Evolutionary conservation across 140 eudicot genomes (phyloP).

Genomic region (Ambrosia hybrid): DNA sequence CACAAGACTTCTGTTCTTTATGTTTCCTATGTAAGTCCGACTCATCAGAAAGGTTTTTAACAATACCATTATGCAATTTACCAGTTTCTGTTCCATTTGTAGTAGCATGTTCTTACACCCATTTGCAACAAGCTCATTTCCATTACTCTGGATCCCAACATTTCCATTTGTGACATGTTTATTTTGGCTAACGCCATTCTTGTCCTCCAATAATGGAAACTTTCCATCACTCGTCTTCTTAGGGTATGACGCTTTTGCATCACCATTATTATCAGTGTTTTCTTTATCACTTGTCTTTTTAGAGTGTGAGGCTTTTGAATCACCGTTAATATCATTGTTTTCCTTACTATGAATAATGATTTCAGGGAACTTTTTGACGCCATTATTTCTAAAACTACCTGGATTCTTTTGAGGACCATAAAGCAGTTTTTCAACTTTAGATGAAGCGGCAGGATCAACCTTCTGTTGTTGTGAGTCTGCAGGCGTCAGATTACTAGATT

Average conservation of each 20-base stretch:
- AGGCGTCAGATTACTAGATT: conserved; percentile 32
- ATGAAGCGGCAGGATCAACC: conserved; percentile 28
- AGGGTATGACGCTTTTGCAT: no score
- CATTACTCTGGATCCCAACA: conserved; percentile 22
- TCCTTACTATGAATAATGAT: conserved; percentile 47
- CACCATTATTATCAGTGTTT: no score
- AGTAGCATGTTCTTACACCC: conserved; percentile 34
- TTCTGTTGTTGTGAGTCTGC: conserved; percentile 33
- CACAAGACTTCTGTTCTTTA: conserved; percentile 36
- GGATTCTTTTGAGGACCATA: conserved; percentile 36
- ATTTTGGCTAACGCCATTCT: conserved; percentile 28
- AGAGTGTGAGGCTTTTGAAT: conserved; percentile 22
- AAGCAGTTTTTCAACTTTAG: conserved; percentile 40
- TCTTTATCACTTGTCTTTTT: conserved; percentile 40
- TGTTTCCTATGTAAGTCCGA: conserved; percentile 51
- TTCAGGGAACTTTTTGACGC: conserved; percentile 35
- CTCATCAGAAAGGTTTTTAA: conserved; percentile 31
- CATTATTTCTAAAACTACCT: conserved; percentile 27
- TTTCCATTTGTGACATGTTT: conserved; percentile 44
- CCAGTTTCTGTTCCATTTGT: conserved; percentile 28
- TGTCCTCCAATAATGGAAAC: conserved; percentile 31
- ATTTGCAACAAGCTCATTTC: conserved; percentile 34
- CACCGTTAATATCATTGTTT: conserved; percentile 44
- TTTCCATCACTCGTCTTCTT: not conserved
- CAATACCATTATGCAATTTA: conserved; percentile 43